Base-by-base conservation (phyloP, 2,329 filamentous ascomycete species). In the Lecanicillium sp. region DNA sequence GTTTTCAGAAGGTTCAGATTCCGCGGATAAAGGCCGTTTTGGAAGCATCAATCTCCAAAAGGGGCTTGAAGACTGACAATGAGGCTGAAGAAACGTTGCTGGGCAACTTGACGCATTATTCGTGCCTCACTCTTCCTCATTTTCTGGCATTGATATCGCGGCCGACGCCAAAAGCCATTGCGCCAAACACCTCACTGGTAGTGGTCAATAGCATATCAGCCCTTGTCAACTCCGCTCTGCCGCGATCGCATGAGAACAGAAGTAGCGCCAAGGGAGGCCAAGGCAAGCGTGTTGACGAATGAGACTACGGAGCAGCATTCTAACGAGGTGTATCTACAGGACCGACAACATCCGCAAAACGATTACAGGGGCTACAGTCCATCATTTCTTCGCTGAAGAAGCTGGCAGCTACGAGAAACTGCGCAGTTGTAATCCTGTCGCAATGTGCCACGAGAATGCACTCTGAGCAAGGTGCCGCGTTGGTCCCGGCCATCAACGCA, bases 391-490 rank as follows among this genome's bases (percentile, higher is more conserved):
- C 81, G 4, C 62, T 96, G 10, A 76, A 82, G 44, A 89, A 82
- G 51, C 71, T 94, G 10, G 87, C 89, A 4, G 79, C 82, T 10
- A 74, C 81, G 20, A 74, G 77, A 46, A 74, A 85, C 50, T 69
- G 89, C 37, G 84, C 87, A 17, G 69, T 94, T 30, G 66, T 95
- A 3, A 58, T 92, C 15, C 71, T 88, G 35, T 87, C 81, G 28
- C 88, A 94, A 55, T 87, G 84, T 43, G 83, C 81, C 30, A 94
- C 87, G n/a, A 84, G 81, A 48, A 81, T 94, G 62, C 79, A 83
- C 45, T 68, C 69, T 4, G 80, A 74, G 46, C 71, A 65, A 47
- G 74, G 70, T 47, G 84, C 88, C 12, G 74, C 81, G 10, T 66
- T 97, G 35, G 74, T 81, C 38, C 84, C 88, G 13, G 79, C 86